Conservation (phyloP, 129 eudicot genomes). For the Tagetes patula region DNA sequence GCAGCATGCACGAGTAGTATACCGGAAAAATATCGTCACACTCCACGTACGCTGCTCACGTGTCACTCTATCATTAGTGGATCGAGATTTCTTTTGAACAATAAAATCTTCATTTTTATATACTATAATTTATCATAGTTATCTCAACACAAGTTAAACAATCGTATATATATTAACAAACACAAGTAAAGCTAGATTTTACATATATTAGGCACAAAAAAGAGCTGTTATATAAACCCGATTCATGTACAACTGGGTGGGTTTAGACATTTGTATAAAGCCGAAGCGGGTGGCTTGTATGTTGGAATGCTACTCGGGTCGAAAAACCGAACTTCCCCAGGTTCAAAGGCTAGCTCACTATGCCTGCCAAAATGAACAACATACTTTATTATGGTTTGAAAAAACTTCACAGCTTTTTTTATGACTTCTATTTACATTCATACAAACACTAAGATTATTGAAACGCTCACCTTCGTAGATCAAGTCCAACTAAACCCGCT, state of each 20-base stretch:
- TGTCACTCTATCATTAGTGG: neutral
- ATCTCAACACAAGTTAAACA: neutral
- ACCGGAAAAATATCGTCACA: neutral
- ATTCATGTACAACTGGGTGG: constrained; percentile 79
- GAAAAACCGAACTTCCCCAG: constrained; percentile 87
- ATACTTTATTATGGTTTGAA: neutral
- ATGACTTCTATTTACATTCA: neutral
- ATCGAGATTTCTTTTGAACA: neutral
- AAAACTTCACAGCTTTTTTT: neutral
- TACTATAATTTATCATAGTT: no score
- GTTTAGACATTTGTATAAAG: constrained; percentile 73
- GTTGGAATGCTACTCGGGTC: constrained; percentile 81
- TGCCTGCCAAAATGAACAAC: constrained; percentile 55
- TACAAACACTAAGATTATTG: neutral
- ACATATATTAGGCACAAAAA: neutral
- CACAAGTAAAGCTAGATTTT: no score
- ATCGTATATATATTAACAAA: neutral
- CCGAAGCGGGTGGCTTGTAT: constrained; percentile 84
- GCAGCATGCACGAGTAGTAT: neutral
- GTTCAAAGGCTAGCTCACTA: constrained; percentile 63
- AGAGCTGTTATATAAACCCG: neutral
- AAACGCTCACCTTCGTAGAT: constrained; percentile 65
- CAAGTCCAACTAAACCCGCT: constrained; percentile 93
- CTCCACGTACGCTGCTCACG: no score
- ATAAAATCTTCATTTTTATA: neutral